Base-by-base conservation (phyloP, 2,329 filamentous ascomycete species). In the Neodidymelliopsis sp. region DNA sequence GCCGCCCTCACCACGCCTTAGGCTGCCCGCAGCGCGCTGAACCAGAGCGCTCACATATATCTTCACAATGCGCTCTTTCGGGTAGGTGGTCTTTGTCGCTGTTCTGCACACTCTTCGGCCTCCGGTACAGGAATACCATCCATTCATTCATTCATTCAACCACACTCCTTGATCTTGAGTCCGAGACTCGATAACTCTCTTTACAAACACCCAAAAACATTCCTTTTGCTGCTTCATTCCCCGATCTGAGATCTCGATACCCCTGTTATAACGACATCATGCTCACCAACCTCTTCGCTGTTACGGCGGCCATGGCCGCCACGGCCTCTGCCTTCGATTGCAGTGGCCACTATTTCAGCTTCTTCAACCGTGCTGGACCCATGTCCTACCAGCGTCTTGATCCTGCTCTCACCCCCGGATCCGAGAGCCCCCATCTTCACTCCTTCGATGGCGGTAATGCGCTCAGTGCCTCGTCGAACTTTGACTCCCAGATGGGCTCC, bases 381-480 rank as follows among this genome's bases (percentile, higher is more conserved):
- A 54, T 73, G 63, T 67, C 62, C 58, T 69, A 70, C 40, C 67
- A 72, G 56, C 61, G 68, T 34, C 53, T 73, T 22, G 71, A 74
- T 30, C 70, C 71, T 16, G 67, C 66, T 29, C 53, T 73, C 6
- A 64, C 54, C 38, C 71, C 71, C 11, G 71, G 70, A 34, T 47
- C 40, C 6, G 42, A 67, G 42, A 66, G 63, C 36, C 59, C 68
- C 16, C 71, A 74, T 61, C 58, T 74, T 24, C 71, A 74, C 51
- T 69, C 68, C 6, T 74, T 74, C 53, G 67, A 73, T 35, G 71
- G 71, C 33, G 70, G 69, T 25, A 71, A 72, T 34, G 67, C 48
- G 20, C 52, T 74, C 20, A 49, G 58, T 29, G 54, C 65, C 3
- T 54, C 60, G 11, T 66, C 65, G 41, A 49, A 49, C 49, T 73